These are phyloP conservation scores for Solanum chmielewskii DNA, from an alignment of 257 asterid species.

Conservation along the genomic window DNA sequence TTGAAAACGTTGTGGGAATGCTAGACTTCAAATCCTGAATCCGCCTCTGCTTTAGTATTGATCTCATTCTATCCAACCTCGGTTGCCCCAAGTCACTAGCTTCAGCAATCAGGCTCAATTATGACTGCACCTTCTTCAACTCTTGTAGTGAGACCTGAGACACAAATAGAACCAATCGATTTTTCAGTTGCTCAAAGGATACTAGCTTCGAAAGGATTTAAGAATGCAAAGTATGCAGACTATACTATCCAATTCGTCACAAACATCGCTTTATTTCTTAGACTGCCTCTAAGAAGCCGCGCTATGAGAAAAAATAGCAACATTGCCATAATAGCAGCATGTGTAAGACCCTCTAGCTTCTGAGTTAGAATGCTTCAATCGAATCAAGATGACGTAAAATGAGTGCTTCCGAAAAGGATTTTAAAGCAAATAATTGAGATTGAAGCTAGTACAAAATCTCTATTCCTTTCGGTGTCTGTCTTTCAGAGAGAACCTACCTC, in stretches of 20 bases:
- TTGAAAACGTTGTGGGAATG: neutral
- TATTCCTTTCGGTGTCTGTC: neutral
- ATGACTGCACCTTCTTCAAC: neutral
- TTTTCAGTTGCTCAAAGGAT: neutral
- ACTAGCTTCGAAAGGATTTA: neutral
- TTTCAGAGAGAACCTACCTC: neutral
- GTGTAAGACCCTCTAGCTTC: neutral
- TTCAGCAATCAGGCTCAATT: neutral
- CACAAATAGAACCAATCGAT: neutral
- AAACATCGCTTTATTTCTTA: neutral
- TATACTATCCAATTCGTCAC: neutral
- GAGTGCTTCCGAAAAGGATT: neutral
- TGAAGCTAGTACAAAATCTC: neutral
- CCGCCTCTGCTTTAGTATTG: neutral
- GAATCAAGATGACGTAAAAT: neutral
- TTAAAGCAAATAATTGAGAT: neutral
- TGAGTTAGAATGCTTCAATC: neutral
- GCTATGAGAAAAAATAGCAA: neutral
- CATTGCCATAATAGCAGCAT: neutral
- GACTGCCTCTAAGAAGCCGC: neutral
- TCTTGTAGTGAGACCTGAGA: neutral
- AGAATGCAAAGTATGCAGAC: neutral
- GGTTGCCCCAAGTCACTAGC: neutral
- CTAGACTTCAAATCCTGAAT: neutral
- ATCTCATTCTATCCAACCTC: neutral